These are phyloP conservation scores for Phialemoniopsis sp. DNA, from an alignment of 2,329 filamentous ascomycete genomes.

Conservation along the genomic window DNA sequence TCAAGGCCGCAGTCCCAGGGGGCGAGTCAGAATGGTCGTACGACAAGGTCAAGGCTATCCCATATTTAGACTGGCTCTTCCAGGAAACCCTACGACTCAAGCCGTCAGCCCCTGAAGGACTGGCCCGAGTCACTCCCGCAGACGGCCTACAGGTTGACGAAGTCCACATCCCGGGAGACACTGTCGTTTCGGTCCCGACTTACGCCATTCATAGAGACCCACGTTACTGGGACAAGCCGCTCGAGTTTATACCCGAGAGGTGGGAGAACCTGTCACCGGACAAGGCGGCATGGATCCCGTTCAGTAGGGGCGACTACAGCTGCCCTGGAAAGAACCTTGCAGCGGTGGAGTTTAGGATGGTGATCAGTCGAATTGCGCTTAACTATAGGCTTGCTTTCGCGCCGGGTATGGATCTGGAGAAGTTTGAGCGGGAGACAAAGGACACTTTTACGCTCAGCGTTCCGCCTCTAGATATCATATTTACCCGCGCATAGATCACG, in stretches of 20 bases:
- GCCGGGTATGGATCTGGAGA: background rate
- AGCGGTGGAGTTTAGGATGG: constrained; percentile 9
- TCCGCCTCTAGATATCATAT: background rate
- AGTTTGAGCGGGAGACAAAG: constrained; percentile 1
- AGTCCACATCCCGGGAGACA: constrained; percentile 26
- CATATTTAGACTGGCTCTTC: constrained; percentile 29
- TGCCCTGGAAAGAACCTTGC: constrained; percentile 10
- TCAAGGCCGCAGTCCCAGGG: constrained; percentile 21
- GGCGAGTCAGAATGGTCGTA: constrained; percentile 18
- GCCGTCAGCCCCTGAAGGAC: constrained; percentile 25
- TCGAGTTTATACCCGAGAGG: constrained; percentile 11
- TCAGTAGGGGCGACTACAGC: constrained; percentile 8
- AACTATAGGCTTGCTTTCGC: constrained; percentile 4
- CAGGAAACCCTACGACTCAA: constrained; percentile 23
- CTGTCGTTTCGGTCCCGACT: constrained; percentile 22
- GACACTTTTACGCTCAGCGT: constrained; percentile 1
- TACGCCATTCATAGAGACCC: constrained; percentile 16
- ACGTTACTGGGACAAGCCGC: constrained; percentile 8
- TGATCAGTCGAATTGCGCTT: constrained; percentile 7
- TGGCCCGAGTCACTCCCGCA: constrained; percentile 28
- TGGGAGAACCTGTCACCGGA: constrained; percentile 8
- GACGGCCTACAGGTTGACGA: constrained; percentile 27
- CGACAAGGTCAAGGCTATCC: constrained; percentile 21
- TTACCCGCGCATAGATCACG: no score
- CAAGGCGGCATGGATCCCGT: constrained; percentile 10